phyloP scores from a whole-genome alignment of 2,329 filamentous ascomycete genomes.

The Xylariaceae sp. region DNA sequence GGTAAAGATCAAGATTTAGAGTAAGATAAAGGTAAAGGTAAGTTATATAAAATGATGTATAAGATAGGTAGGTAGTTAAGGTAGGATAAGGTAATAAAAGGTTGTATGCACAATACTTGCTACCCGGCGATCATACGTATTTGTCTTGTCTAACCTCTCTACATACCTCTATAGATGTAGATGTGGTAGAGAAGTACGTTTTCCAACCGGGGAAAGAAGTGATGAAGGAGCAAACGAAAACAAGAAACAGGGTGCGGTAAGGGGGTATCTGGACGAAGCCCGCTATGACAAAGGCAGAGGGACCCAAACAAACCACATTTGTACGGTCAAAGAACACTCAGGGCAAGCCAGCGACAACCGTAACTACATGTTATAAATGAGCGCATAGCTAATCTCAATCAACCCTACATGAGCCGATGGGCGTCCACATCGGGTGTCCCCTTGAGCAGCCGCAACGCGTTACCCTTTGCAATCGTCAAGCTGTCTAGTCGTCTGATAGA shows the following conservation, averaged over 20 bases:
- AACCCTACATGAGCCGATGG: constrained; percentile 9
- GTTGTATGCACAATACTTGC: constrained; percentile 6
- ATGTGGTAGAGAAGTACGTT: constrained; percentile 5
- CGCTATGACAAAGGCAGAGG: background rate
- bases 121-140: background rate
- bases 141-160: background rate
- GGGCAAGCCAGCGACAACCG: constrained; percentile 1
- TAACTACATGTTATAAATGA: background rate
- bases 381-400: background rate
- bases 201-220: background rate
- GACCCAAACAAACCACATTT: constrained; percentile 8
- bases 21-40: too few relatives aligned
- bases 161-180: background rate
- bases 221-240: background rate
- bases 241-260: background rate
- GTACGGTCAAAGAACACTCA: background rate
- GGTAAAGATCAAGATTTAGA: too few relatives aligned
- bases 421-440: constrained; percentile 16
- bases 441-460: constrained; percentile 16
- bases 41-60: too few relatives aligned
- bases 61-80: too few relatives aligned
- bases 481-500: constrained; percentile 17
- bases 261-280: constrained; percentile 14
- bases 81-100: background rate
- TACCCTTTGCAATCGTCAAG: constrained; percentile 15